Evolutionary conservation across 1,284 basidiomycete species (phyloP), one percentile per base, ranked within the genome.

Genomic region (Fomitopsis betulina): DNA sequence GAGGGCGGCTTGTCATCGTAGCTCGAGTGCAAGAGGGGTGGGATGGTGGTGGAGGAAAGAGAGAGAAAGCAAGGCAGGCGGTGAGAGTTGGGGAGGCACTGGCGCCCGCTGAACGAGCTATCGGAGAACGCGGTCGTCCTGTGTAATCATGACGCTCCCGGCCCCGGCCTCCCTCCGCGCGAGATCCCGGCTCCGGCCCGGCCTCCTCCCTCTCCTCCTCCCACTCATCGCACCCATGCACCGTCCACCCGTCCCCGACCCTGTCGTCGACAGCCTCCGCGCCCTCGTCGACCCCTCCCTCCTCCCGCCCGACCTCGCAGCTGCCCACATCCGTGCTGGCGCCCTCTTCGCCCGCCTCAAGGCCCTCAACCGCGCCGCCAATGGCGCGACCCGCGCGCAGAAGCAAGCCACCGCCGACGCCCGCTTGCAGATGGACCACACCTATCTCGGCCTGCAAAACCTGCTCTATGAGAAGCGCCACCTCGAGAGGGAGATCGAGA

Each of bases 401-500:
- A 91, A 90, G 67, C 87, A 90, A 59, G 79, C 82, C 42, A 90
- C 89, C n/a, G 78, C 84, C 8, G 85, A 86, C 47, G 85, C 87
- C 4, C 78, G 90, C 53, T 85, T 85, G 52, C 86, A 89, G 62
- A 91, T 93, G 87, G 91, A 93, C 73, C 87, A 91, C 72, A 85
- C 89, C 1, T 84, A 91, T 72, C 83, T 93, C 30, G 83, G 86
- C 15, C 81, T 93, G 35, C 90, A 93, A 71, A 93, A 93, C 63
- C 74, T 93, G 42, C 78, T 90, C 54, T 93, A 93, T 64, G 90
- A 93, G 72, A 91, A 90, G 69, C 78, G 91, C 32, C 90, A 93
- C 68, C 80, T 93, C 10, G 90, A 93, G 70, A 79, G 89, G 60
- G 90, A 93, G 74, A 93, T 93, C 33, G 90, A 92, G 67, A 93